Conservation (phyloP, 306 rosid genomes). For the Sechiopsis laciniata region DNA sequence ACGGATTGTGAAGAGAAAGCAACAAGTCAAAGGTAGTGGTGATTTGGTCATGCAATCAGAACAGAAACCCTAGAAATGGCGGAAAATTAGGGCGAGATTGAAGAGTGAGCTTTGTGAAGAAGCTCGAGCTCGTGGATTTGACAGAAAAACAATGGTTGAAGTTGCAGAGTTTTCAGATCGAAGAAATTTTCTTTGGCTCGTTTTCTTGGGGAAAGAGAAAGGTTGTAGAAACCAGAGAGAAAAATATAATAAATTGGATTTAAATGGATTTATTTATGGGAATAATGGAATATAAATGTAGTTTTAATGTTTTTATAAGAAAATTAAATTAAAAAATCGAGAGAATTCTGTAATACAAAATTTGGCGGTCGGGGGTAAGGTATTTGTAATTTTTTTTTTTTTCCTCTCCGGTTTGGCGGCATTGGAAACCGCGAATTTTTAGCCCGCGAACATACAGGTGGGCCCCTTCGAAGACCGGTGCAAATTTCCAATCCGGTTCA, state of each 20-base stretch:
- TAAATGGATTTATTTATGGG: neutral
- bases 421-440: slow-evolving; percentile 39
- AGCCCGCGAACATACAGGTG: slow-evolving; percentile 11
- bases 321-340: neutral
- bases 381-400: slow-evolving; percentile 28
- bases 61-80: neutral
- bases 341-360: slow-evolving; percentile 17
- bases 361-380: slow-evolving; percentile 50
- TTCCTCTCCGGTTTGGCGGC: slow-evolving; percentile 23
- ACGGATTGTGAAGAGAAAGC: neutral
- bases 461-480: neutral
- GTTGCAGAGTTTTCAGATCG: slow-evolving; percentile 25
- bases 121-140: slow-evolving; percentile 20
- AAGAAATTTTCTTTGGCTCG: slow-evolving; percentile 5
- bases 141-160: slow-evolving; percentile 6
- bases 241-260: neutral
- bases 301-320: neutral
- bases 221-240: neutral
- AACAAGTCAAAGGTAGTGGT: slow-evolving; percentile 19
- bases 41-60: slow-evolving; percentile 1
- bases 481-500: too few relatives aligned
- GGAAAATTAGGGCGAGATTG: slow-evolving; percentile 1
- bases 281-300: neutral
- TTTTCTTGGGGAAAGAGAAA: slow-evolving; percentile 21
- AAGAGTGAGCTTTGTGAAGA: slow-evolving; percentile 22